Evolutionary conservation across 805 yeast species (phyloP).

Genomic region (Cyberlindnera saturnus): DNA sequence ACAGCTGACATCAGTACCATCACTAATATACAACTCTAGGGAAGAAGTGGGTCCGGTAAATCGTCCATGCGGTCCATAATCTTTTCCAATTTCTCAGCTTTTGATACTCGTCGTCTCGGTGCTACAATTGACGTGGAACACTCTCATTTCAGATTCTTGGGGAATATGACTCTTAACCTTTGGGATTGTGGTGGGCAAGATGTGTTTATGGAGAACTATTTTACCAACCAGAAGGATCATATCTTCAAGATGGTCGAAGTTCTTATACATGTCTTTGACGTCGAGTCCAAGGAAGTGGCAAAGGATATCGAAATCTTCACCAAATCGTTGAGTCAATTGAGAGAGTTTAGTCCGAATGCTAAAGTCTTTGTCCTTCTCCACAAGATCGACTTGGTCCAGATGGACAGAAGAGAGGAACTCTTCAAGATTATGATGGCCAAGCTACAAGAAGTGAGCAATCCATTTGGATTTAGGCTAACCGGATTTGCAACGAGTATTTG

Average conservation of each 20-base stretch:
- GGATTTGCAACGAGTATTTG: conserved; percentile 75
- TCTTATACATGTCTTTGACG: conserved; percentile 92
- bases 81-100: conserved; percentile 92
- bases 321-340: conserved; percentile 73
- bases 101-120: conserved; percentile 90
- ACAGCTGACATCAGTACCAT: no score
- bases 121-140: conserved; percentile 99
- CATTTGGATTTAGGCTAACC: conserved; percentile 58
- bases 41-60: conserved; percentile 96
- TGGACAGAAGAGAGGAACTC: conserved; percentile 77
- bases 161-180: conserved; percentile 88
- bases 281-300: conserved; percentile 83
- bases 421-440: conserved; percentile 81
- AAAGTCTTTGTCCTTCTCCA: conserved; percentile 88
- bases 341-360: conserved; percentile 82
- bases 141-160: conserved; percentile 85
- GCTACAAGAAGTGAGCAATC: conserved; percentile 66
- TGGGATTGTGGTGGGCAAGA: conserved; percentile 99
- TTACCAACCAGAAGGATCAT: conserved; percentile 82
- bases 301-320: conserved; percentile 91
- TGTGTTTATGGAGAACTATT: conserved; percentile 91
- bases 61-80: conserved; percentile 96
- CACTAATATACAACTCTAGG: conserved; percentile 34
- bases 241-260: conserved; percentile 95
- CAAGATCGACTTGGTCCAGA: conserved; percentile 92